Evolutionary conservation across 1,284 basidiomycete genomes (phyloP), one percentile per base, ranked within the genome.

Genomic region (Irpex sp.): DNA sequence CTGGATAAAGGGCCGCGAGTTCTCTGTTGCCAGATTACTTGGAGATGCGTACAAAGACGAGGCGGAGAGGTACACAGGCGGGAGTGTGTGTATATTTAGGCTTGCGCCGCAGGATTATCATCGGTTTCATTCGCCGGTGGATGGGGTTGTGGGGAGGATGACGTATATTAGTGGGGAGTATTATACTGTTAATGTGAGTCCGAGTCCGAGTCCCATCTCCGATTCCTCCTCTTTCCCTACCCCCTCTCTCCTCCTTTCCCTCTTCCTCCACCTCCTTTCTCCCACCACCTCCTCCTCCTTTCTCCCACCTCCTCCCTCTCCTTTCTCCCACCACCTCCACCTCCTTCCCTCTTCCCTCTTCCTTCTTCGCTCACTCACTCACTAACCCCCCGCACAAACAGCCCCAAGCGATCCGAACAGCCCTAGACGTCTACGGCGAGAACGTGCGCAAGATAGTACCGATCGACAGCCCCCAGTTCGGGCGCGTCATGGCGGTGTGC

Each of bases 1-100:
- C 4, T 99, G 97, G 96, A 97, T 99, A 77, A 99, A 99, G 72
- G 97, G 96, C 0, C 86, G 94, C 23, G 94, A 97, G 67, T 98
- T 98, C 71, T 89, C 86, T 0, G 82, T 98, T 1, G 80, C 77
- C 1, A 81, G 88, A 1, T 78, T 99, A 47, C 81, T 99, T 0
- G 96, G 96, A 0, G 88, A 92, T 6, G 77, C 77, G 7, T 94
- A 94, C 72, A 84, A 84, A 61, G 78, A 81, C 21, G 82, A 90
- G 59, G 82, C 82, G 1, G 84, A 88, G 1, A 80, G 81, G 39
- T 98, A 91, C 70, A 76, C 80, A 4, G 90, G 91, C 12, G 96
- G 95, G 3, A 85, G 87, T 1, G 71, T 91, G 55, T 90, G 83
- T 2, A 96, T 97, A 64, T 97, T 97, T 77, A 82, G 94, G 47